These are phyloP conservation scores for Scutellaria minor DNA, from an alignment of 257 asterid species.

Conservation along the genomic window DNA sequence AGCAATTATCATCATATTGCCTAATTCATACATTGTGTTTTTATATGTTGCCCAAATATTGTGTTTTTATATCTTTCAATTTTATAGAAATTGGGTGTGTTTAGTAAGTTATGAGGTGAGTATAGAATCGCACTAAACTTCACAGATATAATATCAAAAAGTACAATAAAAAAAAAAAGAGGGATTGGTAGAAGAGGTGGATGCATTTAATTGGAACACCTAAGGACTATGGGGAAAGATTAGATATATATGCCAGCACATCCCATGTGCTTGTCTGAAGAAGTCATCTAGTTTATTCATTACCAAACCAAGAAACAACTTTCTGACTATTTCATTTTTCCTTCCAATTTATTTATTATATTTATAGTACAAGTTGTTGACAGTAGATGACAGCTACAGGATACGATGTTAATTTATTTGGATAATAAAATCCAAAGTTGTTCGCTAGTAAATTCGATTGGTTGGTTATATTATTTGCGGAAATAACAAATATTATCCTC, in stretches of 20 bases:
- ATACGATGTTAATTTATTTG: conserved; percentile 37
- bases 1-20: too few species aligned
- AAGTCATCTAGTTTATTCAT: conserved; percentile 7
- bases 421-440: conserved; percentile 21
- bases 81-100: too few species aligned
- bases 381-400: conserved; percentile 43
- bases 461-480: not conserved
- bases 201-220: conserved; percentile 50
- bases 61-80: too few species aligned
- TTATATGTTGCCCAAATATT: too few species aligned
- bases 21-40: too few species aligned
- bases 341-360: too few species aligned
- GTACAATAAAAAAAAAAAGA: not conserved
- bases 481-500: not conserved
- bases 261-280: conserved; percentile 41
- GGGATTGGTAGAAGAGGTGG: conserved; percentile 32
- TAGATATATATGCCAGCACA: conserved; percentile 39
- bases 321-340: not conserved
- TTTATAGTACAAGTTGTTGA: conserved; percentile 16
- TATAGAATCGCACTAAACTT: too few species aligned
- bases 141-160: not conserved
- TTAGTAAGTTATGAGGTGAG: too few species aligned
- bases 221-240: conserved; percentile 39
- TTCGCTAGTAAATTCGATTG: not conserved
- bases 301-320: conserved; percentile 18